phyloP scores from a whole-genome alignment of 495 filamentous ascomycete species.

The Hypoxylon crocopeplum region DNA sequence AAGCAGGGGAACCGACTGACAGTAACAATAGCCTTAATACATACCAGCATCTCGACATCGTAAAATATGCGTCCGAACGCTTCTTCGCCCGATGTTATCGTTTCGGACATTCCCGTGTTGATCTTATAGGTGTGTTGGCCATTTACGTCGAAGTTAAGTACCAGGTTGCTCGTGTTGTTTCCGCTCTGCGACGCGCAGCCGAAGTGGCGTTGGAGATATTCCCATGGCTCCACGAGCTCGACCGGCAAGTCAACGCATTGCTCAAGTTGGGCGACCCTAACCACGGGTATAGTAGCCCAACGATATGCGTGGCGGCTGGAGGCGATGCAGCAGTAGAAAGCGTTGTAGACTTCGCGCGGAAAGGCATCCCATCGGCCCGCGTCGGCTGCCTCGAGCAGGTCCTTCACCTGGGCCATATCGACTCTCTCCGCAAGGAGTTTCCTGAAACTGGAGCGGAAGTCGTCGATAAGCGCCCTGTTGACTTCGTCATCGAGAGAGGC shows the following conservation, averaged over 20 bases:
- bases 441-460: not conserved
- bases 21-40: not conserved
- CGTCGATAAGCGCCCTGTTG: slow-evolving; percentile 16
- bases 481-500: slow-evolving; percentile 36
- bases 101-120: slow-evolving; percentile 43
- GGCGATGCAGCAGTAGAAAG: slow-evolving; percentile 48
- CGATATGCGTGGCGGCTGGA: slow-evolving; percentile 48
- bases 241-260: slow-evolving; percentile 44
- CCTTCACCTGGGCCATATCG: slow-evolving; percentile 33
- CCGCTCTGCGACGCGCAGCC: slow-evolving; percentile 46
- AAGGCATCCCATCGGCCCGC: slow-evolving; percentile 37
- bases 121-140: slow-evolving; percentile 41
- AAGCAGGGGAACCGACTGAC: too few relatives aligned
- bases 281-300: slow-evolving; percentile 54
- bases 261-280: slow-evolving; percentile 50
- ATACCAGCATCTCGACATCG: slow-evolving; percentile 41
- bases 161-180: slow-evolving; percentile 46
- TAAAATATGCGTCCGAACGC: slow-evolving; percentile 43
- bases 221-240: slow-evolving; percentile 47
- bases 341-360: slow-evolving; percentile 45
- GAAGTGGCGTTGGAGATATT: slow-evolving; percentile 45
- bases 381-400: slow-evolving; percentile 32
- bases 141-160: slow-evolving; percentile 43
- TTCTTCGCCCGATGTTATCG: slow-evolving; percentile 42
- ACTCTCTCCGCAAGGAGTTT: slow-evolving; percentile 33